Base-by-base conservation (phyloP, 495 filamentous ascomycete genomes). In the Aspergillus nanangensis region DNA sequence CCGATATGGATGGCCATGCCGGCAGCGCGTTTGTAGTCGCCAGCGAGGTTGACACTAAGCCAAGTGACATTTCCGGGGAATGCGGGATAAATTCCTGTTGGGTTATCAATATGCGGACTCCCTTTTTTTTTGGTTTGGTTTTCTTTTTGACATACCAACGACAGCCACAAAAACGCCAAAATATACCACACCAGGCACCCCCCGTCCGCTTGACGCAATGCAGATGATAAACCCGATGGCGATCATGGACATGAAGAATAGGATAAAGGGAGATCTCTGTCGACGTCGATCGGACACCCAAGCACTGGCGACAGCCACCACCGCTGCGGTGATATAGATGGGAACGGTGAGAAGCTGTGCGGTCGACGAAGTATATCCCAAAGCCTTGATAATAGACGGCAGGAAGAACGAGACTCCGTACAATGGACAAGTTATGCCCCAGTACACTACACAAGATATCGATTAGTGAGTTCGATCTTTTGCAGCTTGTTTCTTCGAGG, bases 1-100 rank as follows among this genome's bases (percentile, higher is more conserved):
- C 86, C 84, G 46, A 92, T 90, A 25, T 87, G 82, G 3, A 90
- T 66, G 0, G 84, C 87, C 78, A 90, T 87, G 0, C 81, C 87
- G 3, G 79, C 81, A 7, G 79, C 76, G 1, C 86, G 72, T 60
- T 90, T 90, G 36, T 84, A 83, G 45, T 74, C 77, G 0, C 85
- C 85, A 0, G 81, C 76, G 11, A 90, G 69, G 54, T 91, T 90
- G 58, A 83, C 87, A 10, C 68, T 72, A 8, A 86, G 62, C 86
- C 87, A 92, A 10, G 79, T 76, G 44, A 92, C 75, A 38, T 81
- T 79, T 2, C 82, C 82, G 0, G 88, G 84, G 52, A 68, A 69
- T 11, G 69, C 67, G 4, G 68, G 58, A 40, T 66, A 72, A 31
- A 70, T 67, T 20, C 67, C 65, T 63, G 25, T n/a, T n/a, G n/a